A percentile compares a stretch with the other conserved stretches of the same genome.
Evolutionary conservation across 768 basidiomycete genomes (phyloP).

Genomic region (Serendipita sp.): DNA sequence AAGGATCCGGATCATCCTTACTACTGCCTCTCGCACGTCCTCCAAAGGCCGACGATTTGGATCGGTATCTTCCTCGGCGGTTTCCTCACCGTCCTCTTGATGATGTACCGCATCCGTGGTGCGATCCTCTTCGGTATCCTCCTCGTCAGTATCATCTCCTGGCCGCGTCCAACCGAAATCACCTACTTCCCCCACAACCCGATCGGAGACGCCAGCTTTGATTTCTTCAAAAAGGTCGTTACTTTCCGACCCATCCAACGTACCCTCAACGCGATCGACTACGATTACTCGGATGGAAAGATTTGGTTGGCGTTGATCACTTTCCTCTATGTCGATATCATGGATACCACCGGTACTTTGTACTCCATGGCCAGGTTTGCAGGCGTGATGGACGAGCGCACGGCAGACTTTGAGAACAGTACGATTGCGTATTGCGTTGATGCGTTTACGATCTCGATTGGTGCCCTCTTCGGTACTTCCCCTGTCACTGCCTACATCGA

Average conservation of each 20-base stretch:
- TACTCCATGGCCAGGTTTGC: conserved; percentile 89
- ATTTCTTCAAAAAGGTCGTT: conserved; percentile 75
- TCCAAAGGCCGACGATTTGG: conserved; percentile 71
- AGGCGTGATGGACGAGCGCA: conserved; percentile 69
- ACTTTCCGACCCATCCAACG: conserved; percentile 48
- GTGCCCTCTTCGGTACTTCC: conserved; percentile 61
- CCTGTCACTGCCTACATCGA: conserved; percentile 76
- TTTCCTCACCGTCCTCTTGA: conserved; percentile 64
- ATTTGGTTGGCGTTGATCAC: conserved; percentile 83
- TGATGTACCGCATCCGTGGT: conserved; percentile 74
- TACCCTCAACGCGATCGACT: conserved; percentile 49
- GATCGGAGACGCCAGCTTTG: conserved; percentile 54
- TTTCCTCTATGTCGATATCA: conserved; percentile 35
- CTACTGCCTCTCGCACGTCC: conserved; percentile 47
- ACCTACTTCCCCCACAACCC: conserved; percentile 66
- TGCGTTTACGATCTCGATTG: conserved; percentile 67
- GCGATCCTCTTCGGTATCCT: conserved; percentile 73
- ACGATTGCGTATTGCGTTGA: conserved; percentile 72
- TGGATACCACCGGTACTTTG: conserved; percentile 47
- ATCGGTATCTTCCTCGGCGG: conserved; percentile 77
- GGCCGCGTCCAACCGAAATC: conserved; percentile 69
- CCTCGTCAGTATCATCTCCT: conserved; percentile 70
- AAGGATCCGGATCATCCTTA: conserved; percentile 31
- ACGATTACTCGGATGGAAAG: conserved; percentile 38
- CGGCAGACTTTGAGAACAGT: conserved; percentile 70